Evolutionary conservation across 805 yeast species (phyloP).

Genomic region (Suhomyces prunicola): DNA sequence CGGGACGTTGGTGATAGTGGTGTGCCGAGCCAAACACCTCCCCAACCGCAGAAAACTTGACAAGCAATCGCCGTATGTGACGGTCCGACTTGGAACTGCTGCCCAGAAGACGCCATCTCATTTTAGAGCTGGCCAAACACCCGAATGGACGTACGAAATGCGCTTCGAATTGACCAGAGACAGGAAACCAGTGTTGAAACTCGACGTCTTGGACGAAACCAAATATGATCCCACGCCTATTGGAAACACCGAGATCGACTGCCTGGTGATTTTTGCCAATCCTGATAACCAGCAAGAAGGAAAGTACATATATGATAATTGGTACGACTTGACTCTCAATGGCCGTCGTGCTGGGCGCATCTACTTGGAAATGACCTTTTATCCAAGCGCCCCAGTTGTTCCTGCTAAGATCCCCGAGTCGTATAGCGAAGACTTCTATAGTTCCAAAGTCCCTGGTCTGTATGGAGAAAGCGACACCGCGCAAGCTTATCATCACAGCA

Average conservation of each 20-base stretch:
- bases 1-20: conserved; percentile 67
- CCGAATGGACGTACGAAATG: conserved; percentile 78
- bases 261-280: conserved; percentile 60
- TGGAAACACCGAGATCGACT: conserved; percentile 77
- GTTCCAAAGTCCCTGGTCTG: background rate
- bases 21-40: conserved; percentile 77
- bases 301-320: conserved; percentile 74
- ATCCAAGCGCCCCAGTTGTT: conserved; percentile 52
- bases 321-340: conserved; percentile 72
- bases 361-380: conserved; percentile 88
- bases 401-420: conserved; percentile 33
- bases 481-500: background rate
- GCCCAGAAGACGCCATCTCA: conserved; percentile 78
- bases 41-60: conserved; percentile 85
- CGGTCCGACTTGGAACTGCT: conserved; percentile 74
- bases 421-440: background rate
- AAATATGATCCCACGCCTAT: conserved; percentile 84
- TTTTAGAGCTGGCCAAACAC: conserved; percentile 91
- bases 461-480: background rate
- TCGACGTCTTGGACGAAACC: conserved; percentile 80
- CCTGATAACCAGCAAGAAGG: conserved; percentile 49
- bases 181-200: conserved; percentile 57
- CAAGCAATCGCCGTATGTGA: conserved; percentile 90
- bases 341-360: conserved; percentile 83
- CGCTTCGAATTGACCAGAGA: conserved; percentile 65